phyloP scores from a whole-genome alignment of 345 rosid genomes.

The Hevea brasiliensis region DNA sequence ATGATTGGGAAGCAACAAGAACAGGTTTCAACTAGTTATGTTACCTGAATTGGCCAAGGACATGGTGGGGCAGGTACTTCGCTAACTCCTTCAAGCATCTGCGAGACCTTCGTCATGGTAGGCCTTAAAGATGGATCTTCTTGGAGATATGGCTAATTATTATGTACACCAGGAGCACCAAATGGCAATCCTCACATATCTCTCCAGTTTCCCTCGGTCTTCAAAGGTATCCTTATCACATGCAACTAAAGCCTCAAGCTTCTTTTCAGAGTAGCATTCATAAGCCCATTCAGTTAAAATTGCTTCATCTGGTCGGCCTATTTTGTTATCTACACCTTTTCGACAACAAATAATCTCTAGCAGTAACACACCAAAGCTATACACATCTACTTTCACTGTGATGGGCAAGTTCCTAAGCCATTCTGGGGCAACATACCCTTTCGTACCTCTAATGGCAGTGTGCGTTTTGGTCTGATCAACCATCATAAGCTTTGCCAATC shows the following conservation, averaged over 20 bases:
- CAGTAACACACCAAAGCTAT: constrained; percentile 18
- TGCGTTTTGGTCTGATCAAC: constrained; percentile 4
- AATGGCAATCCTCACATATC: constrained; percentile 7
- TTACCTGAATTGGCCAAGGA: constrained; percentile 1
- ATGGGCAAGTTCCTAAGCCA: constrained; percentile 15
- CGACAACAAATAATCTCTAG: constrained; percentile 19
- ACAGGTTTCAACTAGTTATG: not conserved
- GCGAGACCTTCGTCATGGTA: constrained; percentile 3
- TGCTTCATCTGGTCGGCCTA: not conserved
- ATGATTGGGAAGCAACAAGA: no score
- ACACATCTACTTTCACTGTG: constrained; percentile 8
- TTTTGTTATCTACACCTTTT: not conserved
- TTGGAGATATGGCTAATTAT: no score
- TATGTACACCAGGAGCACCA: no score
- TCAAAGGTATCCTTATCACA: not conserved
- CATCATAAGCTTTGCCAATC: constrained; percentile 19
- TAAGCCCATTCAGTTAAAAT: constrained; percentile 19
- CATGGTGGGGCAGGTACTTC: constrained; percentile 10
- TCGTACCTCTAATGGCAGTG: constrained; percentile 17
- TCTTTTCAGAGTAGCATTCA: constrained; percentile 1
- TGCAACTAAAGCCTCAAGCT: not conserved
- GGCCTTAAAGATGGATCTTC: constrained; percentile 22
- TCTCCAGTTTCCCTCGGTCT: not conserved
- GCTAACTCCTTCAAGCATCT: constrained; percentile 16
- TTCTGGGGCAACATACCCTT: constrained; percentile 23